phyloP scores from a whole-genome alignment of 1,139 yeast genomes.

The Pichia sp. region DNA sequence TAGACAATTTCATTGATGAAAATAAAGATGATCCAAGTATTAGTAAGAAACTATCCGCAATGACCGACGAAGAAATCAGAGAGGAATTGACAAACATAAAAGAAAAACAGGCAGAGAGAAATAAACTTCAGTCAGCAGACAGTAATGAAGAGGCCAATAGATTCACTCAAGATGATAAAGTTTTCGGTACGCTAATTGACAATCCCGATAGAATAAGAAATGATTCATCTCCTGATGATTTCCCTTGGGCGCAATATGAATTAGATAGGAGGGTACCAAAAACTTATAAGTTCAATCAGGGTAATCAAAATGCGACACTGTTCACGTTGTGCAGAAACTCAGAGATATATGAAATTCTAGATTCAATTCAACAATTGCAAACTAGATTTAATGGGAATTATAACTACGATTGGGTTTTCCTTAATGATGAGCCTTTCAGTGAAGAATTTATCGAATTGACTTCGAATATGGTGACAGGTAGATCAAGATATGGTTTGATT shows the following conservation, averaged over 20 bases:
- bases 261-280: conserved; percentile 8
- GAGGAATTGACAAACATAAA: conserved; percentile 9
- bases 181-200: conserved; percentile 17
- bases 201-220: conserved; percentile 16
- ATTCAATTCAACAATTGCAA: conserved; percentile 42
- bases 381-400: conserved; percentile 43
- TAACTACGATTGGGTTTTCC: conserved; percentile 54
- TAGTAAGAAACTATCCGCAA: conserved; percentile 2
- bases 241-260: conserved; percentile 12
- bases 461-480: conserved; percentile 45
- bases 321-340: conserved; percentile 47
- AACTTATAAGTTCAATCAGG: neutral
- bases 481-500: conserved; percentile 52
- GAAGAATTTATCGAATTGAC: conserved; percentile 38
- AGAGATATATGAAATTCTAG: conserved; percentile 38
- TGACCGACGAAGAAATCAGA: conserved; percentile 14
- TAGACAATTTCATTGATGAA: neutral
- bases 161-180: conserved; percentile 9
- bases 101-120: conserved; percentile 4
- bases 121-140: neutral
- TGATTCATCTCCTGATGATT: conserved; percentile 16
- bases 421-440: conserved; percentile 45
- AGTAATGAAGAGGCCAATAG: neutral
- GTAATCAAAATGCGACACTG: conserved; percentile 38
- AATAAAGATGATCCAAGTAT: neutral